Evolutionary conservation across 108 stramenopile species (phyloP).

Genomic region (Fragilaria radians): DNA sequence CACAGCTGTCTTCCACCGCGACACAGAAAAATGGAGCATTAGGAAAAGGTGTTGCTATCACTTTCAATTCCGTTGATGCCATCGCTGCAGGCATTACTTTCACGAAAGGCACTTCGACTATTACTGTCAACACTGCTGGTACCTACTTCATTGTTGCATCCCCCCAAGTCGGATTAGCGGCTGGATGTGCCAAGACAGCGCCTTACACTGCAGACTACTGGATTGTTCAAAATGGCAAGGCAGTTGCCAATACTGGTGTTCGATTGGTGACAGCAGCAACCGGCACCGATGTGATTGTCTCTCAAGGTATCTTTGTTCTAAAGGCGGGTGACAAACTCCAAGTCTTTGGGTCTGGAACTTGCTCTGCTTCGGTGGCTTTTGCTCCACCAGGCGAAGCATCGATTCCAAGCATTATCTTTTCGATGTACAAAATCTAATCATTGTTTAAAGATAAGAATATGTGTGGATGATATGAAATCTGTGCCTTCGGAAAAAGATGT

Average conservation of each 20-base stretch:
- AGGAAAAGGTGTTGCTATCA: neutral
- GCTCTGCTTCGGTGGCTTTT: neutral
- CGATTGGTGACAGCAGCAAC: neutral
- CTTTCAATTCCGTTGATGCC: neutral
- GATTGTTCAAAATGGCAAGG: neutral
- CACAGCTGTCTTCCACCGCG: neutral
- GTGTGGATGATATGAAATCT: no score
- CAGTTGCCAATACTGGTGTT: neutral
- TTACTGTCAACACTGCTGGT: neutral
- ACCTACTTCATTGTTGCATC: slow-evolving; percentile 1
- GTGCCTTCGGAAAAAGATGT: no score
- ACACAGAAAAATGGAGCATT: neutral
- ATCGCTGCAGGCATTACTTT: neutral
- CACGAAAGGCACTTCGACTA: neutral
- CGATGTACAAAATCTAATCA: neutral
- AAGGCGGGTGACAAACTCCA: neutral
- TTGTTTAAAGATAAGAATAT: no score
- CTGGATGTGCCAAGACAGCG: neutral
- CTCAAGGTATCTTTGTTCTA: neutral
- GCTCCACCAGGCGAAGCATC: neutral
- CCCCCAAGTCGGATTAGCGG: neutral
- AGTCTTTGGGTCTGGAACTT: neutral
- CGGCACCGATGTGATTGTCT: neutral
- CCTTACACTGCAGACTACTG: neutral
- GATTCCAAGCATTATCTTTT: neutral